A percentile compares a stretch with the other conserved stretches of the same genome.
phyloP scores from a whole-genome alignment of 768 basidiomycete species.

The Xerocomellus dryophilus region DNA sequence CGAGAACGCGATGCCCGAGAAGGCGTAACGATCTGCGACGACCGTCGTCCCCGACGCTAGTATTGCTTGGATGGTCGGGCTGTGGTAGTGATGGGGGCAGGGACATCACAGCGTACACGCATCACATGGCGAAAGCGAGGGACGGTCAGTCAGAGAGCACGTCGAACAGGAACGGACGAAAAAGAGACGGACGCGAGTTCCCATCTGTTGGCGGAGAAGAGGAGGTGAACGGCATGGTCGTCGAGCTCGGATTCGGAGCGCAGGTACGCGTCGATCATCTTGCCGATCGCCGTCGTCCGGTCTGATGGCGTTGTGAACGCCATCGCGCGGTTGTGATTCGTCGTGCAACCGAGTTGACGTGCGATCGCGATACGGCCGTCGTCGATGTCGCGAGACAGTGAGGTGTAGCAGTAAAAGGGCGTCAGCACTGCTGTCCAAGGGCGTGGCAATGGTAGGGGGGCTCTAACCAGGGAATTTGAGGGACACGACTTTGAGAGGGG shows the following conservation, averaged over 20 bases:
- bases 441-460: neutral
- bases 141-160: neutral
- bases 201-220: slow-evolving; percentile 98
- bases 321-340: neutral
- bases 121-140: neutral
- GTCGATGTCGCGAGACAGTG: neutral
- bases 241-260: slow-evolving; percentile 82
- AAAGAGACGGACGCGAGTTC: slow-evolving; percentile 87
- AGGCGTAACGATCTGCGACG: slow-evolving; percentile 92
- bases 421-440: neutral
- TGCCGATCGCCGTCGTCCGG: slow-evolving; percentile 84
- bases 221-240: slow-evolving; percentile 86
- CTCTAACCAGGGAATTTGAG: slow-evolving; percentile 87
- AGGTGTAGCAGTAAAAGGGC: neutral
- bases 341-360: neutral
- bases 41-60: slow-evolving; percentile 66
- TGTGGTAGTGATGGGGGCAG: slow-evolving; percentile 19
- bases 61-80: slow-evolving; percentile 57
- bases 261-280: slow-evolving; percentile 92
- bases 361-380: neutral
- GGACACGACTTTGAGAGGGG: slow-evolving; percentile 41
- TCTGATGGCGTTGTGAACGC: slow-evolving; percentile 44
- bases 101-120: neutral
- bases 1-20: slow-evolving; percentile 93
- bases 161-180: slow-evolving; percentile 5